Evolutionary conservation across 768 basidiomycete species (phyloP).

Genomic region (Aureoboletus auriporus): DNA sequence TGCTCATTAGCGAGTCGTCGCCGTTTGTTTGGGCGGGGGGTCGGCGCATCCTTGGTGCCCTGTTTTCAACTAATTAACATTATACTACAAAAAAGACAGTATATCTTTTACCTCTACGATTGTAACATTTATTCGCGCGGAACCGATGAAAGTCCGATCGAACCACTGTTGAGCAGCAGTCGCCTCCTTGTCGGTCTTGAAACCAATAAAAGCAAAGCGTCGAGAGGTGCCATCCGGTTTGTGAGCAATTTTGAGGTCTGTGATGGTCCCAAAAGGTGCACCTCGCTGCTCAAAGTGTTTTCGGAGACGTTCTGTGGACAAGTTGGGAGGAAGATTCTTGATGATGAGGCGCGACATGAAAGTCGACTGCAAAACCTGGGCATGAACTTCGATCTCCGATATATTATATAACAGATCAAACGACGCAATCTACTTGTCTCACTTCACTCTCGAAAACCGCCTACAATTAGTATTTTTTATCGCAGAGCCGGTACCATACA

Average conservation of each 20-base stretch:
- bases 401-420: too few species aligned
- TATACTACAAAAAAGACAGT: not conserved
- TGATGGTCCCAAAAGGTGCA: constrained; percentile 66
- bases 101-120: constrained; percentile 54
- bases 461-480: too few species aligned
- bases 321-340: constrained; percentile 72
- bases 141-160: constrained; percentile 78
- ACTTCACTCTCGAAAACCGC: too few species aligned
- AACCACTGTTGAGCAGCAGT: constrained; percentile 75
- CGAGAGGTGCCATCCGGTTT: constrained; percentile 78
- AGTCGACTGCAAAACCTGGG: not conserved
- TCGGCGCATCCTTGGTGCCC: constrained; percentile 67
- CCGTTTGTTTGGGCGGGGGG: constrained; percentile 67
- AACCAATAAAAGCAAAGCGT: constrained; percentile 91
- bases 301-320: constrained; percentile 59
- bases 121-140: constrained; percentile 69
- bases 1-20: constrained; percentile 57
- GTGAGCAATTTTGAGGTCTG: constrained; percentile 79
- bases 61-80: constrained; percentile 24
- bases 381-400: too few species aligned
- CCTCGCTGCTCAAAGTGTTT: constrained; percentile 63
- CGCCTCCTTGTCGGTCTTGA: constrained; percentile 77
- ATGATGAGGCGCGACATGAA: constrained; percentile 80
- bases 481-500: too few species aligned
- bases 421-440: too few species aligned